Evolutionary conservation across 768 basidiomycete species (phyloP), one percentile per base, ranked within the genome.

Genomic region (Chalciporus piperatus): DNA sequence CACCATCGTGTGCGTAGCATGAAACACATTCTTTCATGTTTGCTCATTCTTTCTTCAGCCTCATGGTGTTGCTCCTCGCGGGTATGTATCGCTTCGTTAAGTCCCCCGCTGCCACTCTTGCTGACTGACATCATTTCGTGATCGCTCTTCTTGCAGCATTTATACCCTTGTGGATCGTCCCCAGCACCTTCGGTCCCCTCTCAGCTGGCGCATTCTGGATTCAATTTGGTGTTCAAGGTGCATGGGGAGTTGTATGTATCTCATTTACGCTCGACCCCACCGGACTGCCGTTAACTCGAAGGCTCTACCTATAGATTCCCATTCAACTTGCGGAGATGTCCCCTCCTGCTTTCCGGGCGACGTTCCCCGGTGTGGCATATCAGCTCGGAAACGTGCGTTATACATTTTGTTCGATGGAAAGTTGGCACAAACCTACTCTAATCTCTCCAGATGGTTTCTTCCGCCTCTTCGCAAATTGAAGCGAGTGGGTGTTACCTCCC

Each of bases 151-250:
- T 2, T 38, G 48, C 48, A 64, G 75, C 62, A 12, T 82, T 82
- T 69, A 89, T 89, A 62, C 87, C 87, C 0, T 72, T 94, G 1
- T 95, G 92, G 93, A 89, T 92, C 52, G 51, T 96, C 3, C 93
- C 93, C 6, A 66, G 66, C 10, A 65, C 72, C 1, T 94, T 94
- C 69, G 64, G 77, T 14, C 76, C 73, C 1, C 83, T 96, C 6
- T 58, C 89, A 0, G 89, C 89, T 0, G 92, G 90, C 4, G 92
- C 91, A 6, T 96, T 96, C 71, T 92, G 80, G 58, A 71, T 92
- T 28, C 91, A 94, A 60, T 82, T 90, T 56, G 89, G 89, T 46
- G 89, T 95, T 2, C 92, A 96, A 64, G 92, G 91, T 4, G 92
- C 90, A 28, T 92, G 89, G 89, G 90, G 89, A 66, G 84, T 91